Base-by-base conservation (phyloP, 164 flowering plant genomes). In the Platanus orientalis region DNA sequence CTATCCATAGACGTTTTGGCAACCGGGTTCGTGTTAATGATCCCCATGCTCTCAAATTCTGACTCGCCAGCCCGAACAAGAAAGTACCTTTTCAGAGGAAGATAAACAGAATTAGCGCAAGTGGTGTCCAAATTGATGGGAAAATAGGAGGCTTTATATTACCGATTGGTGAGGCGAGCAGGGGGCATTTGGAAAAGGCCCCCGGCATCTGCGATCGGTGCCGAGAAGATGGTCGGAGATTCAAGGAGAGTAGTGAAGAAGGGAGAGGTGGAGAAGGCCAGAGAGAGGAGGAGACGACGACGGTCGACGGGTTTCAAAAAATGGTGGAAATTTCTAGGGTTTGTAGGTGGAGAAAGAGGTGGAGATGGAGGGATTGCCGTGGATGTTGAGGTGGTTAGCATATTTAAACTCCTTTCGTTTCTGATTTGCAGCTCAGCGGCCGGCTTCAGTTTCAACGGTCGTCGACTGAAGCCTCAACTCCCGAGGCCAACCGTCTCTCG, bases 121-220 rank as follows among this genome's bases (percentile, higher is more conserved):
- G 45, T 3, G 16, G 47, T 20, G 24, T 16, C n/a, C 4, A 34
- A 34, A 34, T 34, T 34, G 39, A 57, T 23, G n/a, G 67, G 36
- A 27, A 20, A 24, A 9, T 0, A n/a, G 17, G 11, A 14, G 6
- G 7, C 20, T 24, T 13, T 55, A 54, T n/a, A 34, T 67, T 78
- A 92, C 98, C 95, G 69, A 66, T 92, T 92, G 72, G 17, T 69
- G 72, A 92, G 96, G 49, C 90, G 85, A 76, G 58, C 17, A 0
- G 98, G 98, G 42, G 98, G 98, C 98, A 92, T 92, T 70, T 83
- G 93, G 62, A 92, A 84, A 68, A 92, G 92, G 64, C 95, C 95
- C 1, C 98, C 83, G 29, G 93, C 98, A 29, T 65, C 50, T 14
- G 93, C 81, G 7, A 25, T 66, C 11, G 69, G 57, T 16, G 61